phyloP scores from a whole-genome alignment of 2,329 filamentous ascomycete genomes.

The Apiospora malaysiana region DNA sequence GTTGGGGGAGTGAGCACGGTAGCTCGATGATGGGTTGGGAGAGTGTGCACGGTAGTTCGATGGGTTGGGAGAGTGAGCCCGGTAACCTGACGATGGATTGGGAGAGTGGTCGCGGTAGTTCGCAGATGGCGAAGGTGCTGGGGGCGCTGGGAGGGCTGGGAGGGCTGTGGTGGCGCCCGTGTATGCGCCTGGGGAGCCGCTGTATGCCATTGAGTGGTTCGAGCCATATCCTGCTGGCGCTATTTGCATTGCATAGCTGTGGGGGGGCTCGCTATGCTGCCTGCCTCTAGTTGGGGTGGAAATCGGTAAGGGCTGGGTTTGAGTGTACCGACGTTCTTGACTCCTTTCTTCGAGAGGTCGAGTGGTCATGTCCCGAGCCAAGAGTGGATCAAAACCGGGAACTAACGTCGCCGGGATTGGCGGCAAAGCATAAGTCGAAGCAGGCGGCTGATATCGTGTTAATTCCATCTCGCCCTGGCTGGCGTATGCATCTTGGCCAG shows the following conservation, averaged over 20 bases:
- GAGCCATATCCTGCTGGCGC: constrained; percentile 32
- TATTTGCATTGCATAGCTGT: constrained; percentile 34
- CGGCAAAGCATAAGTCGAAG: constrained; percentile 48
- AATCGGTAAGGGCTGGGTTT: constrained; percentile 43
- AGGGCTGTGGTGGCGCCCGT: not conserved
- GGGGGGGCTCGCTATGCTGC: constrained; percentile 41
- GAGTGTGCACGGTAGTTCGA: not conserved
- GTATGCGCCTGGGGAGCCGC: constrained; percentile 23
- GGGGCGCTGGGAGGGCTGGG: not conserved
- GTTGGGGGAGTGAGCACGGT: not conserved
- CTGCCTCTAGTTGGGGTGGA: constrained; percentile 50
- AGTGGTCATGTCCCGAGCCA: constrained; percentile 63
- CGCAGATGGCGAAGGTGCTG: not conserved
- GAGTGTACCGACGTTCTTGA: constrained; percentile 52
- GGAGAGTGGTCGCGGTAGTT: not conserved
- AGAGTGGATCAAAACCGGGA: constrained; percentile 62
- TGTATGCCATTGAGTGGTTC: constrained; percentile 33
- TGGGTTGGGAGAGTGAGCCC: not conserved
- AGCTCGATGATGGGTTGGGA: not conserved
- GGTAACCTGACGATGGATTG: not conserved
- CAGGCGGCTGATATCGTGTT: constrained; percentile 37
- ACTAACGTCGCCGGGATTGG: constrained; percentile 63
- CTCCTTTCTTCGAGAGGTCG: constrained; percentile 62
- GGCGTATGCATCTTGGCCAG: constrained; percentile 34
- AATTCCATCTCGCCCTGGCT: constrained; percentile 45